Conservation (phyloP, 176 grass and related monocot species). For the Thinopyrum elongatum region DNA sequence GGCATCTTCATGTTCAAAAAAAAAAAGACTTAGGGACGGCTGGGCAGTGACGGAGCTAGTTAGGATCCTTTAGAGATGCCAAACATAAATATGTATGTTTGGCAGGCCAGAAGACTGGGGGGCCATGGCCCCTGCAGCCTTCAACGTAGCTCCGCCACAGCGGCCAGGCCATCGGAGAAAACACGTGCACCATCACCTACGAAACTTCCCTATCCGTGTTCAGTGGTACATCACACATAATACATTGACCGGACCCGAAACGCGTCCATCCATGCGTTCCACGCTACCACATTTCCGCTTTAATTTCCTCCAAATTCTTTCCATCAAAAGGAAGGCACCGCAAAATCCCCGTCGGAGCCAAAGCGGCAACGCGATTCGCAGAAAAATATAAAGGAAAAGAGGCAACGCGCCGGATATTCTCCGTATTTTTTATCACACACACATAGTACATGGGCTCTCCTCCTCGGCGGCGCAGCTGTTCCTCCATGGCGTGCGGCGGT, state of each 20-base stretch:
- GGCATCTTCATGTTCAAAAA: too few species aligned
- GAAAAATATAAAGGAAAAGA: neutral
- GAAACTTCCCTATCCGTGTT: neutral
- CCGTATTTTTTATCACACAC: neutral
- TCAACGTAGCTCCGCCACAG: too few species aligned
- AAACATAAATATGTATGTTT: too few species aligned
- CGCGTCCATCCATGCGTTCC: neutral
- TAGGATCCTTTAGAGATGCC: too few species aligned
- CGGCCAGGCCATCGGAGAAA: neutral
- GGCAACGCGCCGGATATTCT: neutral
- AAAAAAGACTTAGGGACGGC: too few species aligned
- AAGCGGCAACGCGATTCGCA: neutral
- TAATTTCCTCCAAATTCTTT: neutral
- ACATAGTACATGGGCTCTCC: neutral
- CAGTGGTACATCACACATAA: neutral
- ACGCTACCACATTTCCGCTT: neutral
- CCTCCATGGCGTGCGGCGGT: neutral
- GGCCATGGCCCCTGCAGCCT: too few species aligned
- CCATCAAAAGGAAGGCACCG: neutral
- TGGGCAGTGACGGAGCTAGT: too few species aligned
- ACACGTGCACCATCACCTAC: neutral
- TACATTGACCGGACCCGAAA: neutral
- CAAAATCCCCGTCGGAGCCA: neutral
- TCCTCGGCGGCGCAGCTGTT: neutral
- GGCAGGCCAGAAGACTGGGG: too few species aligned